Evolutionary conservation across 257 asterid species (phyloP), one percentile per base, ranked within the genome.

Genomic region (Lavandula angustifolia): DNA sequence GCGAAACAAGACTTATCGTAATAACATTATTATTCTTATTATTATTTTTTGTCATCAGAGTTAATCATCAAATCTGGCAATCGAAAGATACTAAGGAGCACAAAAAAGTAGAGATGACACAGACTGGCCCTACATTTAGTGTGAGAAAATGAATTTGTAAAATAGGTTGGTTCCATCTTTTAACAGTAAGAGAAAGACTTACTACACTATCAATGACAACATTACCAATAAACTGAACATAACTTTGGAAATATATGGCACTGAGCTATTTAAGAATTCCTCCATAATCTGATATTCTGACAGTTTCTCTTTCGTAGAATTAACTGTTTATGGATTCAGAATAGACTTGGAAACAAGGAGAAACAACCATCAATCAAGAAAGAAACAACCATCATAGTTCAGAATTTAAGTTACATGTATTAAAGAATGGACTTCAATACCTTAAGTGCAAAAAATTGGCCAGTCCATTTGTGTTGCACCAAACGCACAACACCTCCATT

Each of bases 401-500:
- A 61, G 18, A 59, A 12, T 55, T 47, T 35, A 22, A 22, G 17
- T 37, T 27, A 52, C 40, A 53, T 37, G 50, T 31, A 49, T 37
- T 0, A 9, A 44, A 31, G 33, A 51, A 53, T 60, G 53, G 48
- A 7, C 12, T 6, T 8, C 54, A 50, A 66, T 80, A 92, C 98
- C 98, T 92, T 92, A 41, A 92, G 85, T 53, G 98, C 98, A n/a
- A 92, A 92, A 77, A 89, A 89, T 63, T 92, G 98, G 0, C 79
- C 91, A 0, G 98, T 89, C 97, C 97, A 89, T 76, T 92, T 92
- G 73, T 92, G 98, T 56, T 92, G 98, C 73, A 92, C 98, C 84
- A 92, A 68, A 22, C 89, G 94, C 59, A 92, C 98, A 59, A 89
- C 83, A 42, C 98, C 98, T 9, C 98, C 97, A 64, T 81, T 87